Evolutionary conservation across 1,139 yeast genomes (phyloP).

Genomic region (Blastobotrys serpentis): DNA sequence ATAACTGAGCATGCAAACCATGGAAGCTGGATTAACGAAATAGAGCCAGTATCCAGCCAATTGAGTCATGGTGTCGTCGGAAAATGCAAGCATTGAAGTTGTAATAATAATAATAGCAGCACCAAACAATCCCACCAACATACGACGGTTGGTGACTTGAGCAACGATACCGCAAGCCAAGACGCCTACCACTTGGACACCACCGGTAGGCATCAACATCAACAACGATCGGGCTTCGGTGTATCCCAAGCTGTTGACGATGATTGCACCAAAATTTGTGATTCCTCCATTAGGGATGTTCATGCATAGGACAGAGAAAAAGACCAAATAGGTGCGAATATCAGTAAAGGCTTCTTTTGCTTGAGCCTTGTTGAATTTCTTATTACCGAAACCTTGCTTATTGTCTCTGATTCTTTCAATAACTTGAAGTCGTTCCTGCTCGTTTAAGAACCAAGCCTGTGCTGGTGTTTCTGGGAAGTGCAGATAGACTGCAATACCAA

Average conservation of each 20-base stretch:
- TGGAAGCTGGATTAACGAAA: conserved; percentile 43
- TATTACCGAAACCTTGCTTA: conserved; percentile 56
- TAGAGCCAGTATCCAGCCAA: conserved; percentile 44
- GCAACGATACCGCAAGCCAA: conserved; percentile 29
- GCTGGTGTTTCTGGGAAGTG: conserved; percentile 56
- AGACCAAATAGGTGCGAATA: conserved; percentile 52
- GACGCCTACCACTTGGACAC: conserved; percentile 37
- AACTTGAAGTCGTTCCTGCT: conserved; percentile 52
- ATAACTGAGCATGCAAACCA: conserved; percentile 49
- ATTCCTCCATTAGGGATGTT: conserved; percentile 56
- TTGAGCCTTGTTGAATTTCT: conserved; percentile 53
- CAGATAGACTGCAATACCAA: conserved; percentile 44
- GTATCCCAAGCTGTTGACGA: conserved; percentile 43
- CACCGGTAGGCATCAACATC: conserved; percentile 44
- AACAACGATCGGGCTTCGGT: conserved; percentile 43
- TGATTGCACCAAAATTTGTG: conserved; percentile 47
- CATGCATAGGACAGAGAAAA: conserved; percentile 42
- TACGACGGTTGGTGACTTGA: conserved; percentile 35
- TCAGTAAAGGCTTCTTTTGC: conserved; percentile 44
- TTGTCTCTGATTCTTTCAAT: conserved; percentile 48
- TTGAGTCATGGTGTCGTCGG: conserved; percentile 38
- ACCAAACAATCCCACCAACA: conserved; percentile 44
- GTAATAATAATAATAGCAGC: conserved; percentile 39
- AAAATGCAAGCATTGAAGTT: conserved; percentile 47
- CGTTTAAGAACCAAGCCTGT: conserved; percentile 51